Percentiles rank a stretch among this genome's conserved stretches.
Conservation (phyloP, 352 stramenopile species). For the Phytopythium kandeliae region DNA sequence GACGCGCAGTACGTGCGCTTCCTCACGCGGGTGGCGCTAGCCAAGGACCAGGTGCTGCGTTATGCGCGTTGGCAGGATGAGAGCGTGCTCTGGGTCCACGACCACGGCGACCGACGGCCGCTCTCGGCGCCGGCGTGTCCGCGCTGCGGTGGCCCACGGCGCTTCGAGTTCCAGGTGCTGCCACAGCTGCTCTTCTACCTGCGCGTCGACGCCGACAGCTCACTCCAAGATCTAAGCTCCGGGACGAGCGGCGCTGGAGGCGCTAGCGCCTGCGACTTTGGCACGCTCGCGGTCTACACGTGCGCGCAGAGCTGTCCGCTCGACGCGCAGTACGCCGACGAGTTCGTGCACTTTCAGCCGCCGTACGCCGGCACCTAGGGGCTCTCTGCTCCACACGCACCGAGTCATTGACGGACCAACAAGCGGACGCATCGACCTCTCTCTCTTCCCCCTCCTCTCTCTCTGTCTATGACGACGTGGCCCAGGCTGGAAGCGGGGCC, state of each 20-base stretch:
- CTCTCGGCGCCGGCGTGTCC: slow-evolving; percentile 62
- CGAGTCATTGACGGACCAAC: no score
- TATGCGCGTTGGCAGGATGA: slow-evolving; percentile 89
- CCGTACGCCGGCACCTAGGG: slow-evolving; percentile 45
- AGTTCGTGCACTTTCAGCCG: slow-evolving; percentile 76
- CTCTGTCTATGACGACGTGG: slow-evolving; percentile 1
- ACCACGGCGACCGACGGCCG: slow-evolving; percentile 29
- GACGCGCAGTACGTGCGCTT: slow-evolving; percentile 80
- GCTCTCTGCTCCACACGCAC: not conserved
- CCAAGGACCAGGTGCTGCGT: slow-evolving; percentile 80
- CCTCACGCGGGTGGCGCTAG: slow-evolving; percentile 73
- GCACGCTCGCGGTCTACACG: slow-evolving; percentile 90
- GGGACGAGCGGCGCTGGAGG: no score
- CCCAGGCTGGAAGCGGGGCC: slow-evolving; percentile 37
- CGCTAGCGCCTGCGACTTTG: slow-evolving; percentile 85
- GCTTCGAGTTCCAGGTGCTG: slow-evolving; percentile 95
- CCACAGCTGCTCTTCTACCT: slow-evolving; percentile 93
- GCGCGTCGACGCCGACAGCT: slow-evolving; percentile 61
- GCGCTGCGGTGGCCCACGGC: slow-evolving; percentile 71
- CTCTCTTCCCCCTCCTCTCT: no score
- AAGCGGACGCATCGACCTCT: no score
- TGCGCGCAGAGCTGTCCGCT: slow-evolving; percentile 87
- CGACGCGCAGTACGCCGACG: slow-evolving; percentile 41
- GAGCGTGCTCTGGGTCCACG: slow-evolving; percentile 87
- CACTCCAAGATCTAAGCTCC: slow-evolving; percentile 53